Base-by-base conservation (phyloP, 768 basidiomycete species). In the Baorangia bicolor region DNA sequence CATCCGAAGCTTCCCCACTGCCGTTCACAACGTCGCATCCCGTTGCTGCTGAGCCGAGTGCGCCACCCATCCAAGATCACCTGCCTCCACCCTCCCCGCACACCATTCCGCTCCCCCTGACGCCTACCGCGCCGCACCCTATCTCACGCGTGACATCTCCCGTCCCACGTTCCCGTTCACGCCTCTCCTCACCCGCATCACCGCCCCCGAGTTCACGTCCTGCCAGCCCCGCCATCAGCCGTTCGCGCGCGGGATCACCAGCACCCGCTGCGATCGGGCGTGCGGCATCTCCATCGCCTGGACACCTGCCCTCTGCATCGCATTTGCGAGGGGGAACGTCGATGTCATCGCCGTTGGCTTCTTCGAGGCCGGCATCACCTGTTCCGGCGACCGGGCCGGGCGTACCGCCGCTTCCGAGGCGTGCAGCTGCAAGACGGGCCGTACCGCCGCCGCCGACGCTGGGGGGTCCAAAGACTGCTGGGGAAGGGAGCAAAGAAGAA, bases 361-460 rank as follows among this genome's bases (percentile, higher is more conserved):
- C 74, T 4, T 71, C 73, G 30, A 64, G 77, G 33, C 56, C 72
- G 3, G 64, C 64, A 13, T 77, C 78, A 5, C 78, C 81, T 44
- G 72, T 65, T 4, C 50, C 38, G 9, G 42, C 33, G 1, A 44
- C 45, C 0, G 61, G 62, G 16, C 51, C 58, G 2, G 56, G 60
- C 1, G 72, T 74, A 7, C 87, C 88, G 0, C 88, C 87, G 2
- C 68, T 90, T 23, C 88, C 88, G 0, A 77, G 85, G 39, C 75
- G 88, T 42, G 88, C 88, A 0, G 80, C 85, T 45, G 82, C 80
- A 1, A 77, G 88, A 21, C 73, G 72, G 7, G 57, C 51, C 23
- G 67, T 61, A 4, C 69, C 69, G 39, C 63, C 74, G 2, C 75
- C 66, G 10, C 45, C 57, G 4, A 12, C 51, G n/a, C 20, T 42